Base-by-base conservation (phyloP, 116 monocot genomes). In the Iris pallida region DNA sequence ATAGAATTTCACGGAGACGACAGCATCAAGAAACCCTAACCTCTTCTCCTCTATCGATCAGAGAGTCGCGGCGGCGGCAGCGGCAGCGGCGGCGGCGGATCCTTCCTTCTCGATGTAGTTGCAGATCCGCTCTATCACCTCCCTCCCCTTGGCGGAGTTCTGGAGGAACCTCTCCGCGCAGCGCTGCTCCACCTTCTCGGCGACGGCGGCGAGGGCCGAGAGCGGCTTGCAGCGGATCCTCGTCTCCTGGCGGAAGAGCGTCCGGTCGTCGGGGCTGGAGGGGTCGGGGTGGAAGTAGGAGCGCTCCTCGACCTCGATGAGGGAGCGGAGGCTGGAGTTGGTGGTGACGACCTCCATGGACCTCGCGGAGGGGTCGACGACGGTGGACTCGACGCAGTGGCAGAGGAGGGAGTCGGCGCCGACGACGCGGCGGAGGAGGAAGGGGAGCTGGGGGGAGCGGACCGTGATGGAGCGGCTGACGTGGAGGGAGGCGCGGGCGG, bases 41-140 rank as follows among this genome's bases (percentile, higher is more conserved):
- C 57, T 73, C 42, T 40, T 60, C 18, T 14, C 8, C 20, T 17
- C 8, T 16, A 3, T 30, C 30, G 30, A 30, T 30, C 30, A 30
- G 30, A 30, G 0, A 1, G 2, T 30, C 30, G 30, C 30, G 30
- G 30, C 30, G 30, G 14, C 20, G 53, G 68, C 51, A 13, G 64
- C 19, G 9, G 76, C 45, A 17, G 30, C 30, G 30, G 14, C 20
- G 53, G 68, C 51, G 16, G 64, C 19, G 9, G 76, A 59, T 10
- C 82, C 19, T 51, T 85, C 91, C 5, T 79, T 78, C 77, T 91
- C 89, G n/a, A 92, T 68, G 61, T 85, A 87, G 51, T 54, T 68
- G 68, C 92, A 97, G 68, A 97, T 97, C 81, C 83, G 65, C 81
- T 97, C 97, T 12, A 97, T 81, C 47, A 97, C 80, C 73, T 90